phyloP scores from a whole-genome alignment of 192 early-diverging fungal genomes.

The Linnemannia zychae region DNA sequence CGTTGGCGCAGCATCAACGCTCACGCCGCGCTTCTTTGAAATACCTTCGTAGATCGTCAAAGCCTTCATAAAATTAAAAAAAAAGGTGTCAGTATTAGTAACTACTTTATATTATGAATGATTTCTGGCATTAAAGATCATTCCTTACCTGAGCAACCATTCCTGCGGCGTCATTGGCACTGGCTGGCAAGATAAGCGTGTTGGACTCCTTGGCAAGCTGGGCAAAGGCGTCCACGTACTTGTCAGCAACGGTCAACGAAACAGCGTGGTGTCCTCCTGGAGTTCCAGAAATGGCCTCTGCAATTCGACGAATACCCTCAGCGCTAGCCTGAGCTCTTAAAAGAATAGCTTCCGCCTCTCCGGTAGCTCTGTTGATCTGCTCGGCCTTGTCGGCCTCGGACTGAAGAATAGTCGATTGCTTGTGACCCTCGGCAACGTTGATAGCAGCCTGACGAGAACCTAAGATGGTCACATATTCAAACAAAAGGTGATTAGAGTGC shows the following conservation, averaged over 20 bases:
- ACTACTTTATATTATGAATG: no score
- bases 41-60: constrained; percentile 67
- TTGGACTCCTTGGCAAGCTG: constrained; percentile 93
- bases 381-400: constrained; percentile 93
- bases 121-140: neutral
- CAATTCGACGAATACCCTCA: constrained; percentile 84
- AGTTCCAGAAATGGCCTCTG: constrained; percentile 75
- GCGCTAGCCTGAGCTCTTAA: constrained; percentile 88
- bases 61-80: constrained; percentile 27
- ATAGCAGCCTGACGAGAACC: constrained; percentile 92
- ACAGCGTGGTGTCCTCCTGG: constrained; percentile 87
- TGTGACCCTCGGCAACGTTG: constrained; percentile 96
- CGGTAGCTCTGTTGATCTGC: constrained; percentile 92
- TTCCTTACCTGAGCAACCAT: constrained; percentile 88
- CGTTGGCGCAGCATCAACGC: neutral
- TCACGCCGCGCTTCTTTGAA: constrained; percentile 52
- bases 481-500: neutral
- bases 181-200: constrained; percentile 90
- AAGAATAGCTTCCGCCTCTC: constrained; percentile 92
- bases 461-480: neutral
- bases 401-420: constrained; percentile 92
- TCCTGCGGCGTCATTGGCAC: constrained; percentile 83
- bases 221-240: constrained; percentile 96
- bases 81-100: neutral
- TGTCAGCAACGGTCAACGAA: constrained; percentile 92